These are phyloP conservation scores for Stachybotrys elegans DNA, from an alignment of 2,329 filamentous ascomycete species.

Conservation along the genomic window DNA sequence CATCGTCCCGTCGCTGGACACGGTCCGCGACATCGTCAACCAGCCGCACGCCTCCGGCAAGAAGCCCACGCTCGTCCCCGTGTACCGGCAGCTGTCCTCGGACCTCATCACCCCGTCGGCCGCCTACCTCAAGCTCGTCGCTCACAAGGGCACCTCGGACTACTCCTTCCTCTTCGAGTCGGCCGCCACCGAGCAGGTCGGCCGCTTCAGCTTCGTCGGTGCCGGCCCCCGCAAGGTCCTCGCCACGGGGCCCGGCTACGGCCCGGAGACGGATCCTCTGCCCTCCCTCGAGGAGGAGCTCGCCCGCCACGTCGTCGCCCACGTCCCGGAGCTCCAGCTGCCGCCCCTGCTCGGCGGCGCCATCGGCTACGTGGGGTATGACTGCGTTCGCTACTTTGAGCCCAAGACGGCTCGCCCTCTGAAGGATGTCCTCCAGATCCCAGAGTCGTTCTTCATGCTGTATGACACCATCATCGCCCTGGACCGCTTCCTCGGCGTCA, in stretches of 20 bases:
- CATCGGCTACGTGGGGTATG: slow-evolving; percentile 95
- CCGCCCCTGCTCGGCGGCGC: slow-evolving; percentile 88
- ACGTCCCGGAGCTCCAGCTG: slow-evolving; percentile 75
- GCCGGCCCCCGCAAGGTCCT: slow-evolving; percentile 75
- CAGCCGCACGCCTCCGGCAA: slow-evolving; percentile 23
- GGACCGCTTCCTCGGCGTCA: slow-evolving; percentile 87
- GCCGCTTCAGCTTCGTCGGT: slow-evolving; percentile 92
- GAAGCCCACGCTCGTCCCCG: slow-evolving; percentile 66
- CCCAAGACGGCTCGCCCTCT: slow-evolving; percentile 88
- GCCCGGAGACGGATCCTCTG: slow-evolving; percentile 77
- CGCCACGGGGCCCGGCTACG: slow-evolving; percentile 83
- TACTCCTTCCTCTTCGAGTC: slow-evolving; percentile 95
- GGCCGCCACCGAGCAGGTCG: slow-evolving; percentile 88
- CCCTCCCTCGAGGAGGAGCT: slow-evolving; percentile 79
- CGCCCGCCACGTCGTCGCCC: slow-evolving; percentile 69
- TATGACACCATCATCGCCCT: slow-evolving; percentile 93
- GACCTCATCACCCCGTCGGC: slow-evolving; percentile 93
- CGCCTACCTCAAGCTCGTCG: slow-evolving; percentile 79
- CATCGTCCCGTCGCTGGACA: slow-evolving; percentile 41
- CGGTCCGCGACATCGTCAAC: slow-evolving; percentile 37
- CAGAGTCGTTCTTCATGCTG: slow-evolving; percentile 94
- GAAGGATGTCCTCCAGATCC: slow-evolving; percentile 82
- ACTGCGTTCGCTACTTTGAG: slow-evolving; percentile 97
- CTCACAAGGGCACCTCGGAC: slow-evolving; percentile 45
- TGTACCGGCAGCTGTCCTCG: slow-evolving; percentile 81